Evolutionary conservation across 352 stramenopile genomes (phyloP), one percentile per base, ranked within the genome.

Genomic region (Globisporangium barbulae): DNA sequence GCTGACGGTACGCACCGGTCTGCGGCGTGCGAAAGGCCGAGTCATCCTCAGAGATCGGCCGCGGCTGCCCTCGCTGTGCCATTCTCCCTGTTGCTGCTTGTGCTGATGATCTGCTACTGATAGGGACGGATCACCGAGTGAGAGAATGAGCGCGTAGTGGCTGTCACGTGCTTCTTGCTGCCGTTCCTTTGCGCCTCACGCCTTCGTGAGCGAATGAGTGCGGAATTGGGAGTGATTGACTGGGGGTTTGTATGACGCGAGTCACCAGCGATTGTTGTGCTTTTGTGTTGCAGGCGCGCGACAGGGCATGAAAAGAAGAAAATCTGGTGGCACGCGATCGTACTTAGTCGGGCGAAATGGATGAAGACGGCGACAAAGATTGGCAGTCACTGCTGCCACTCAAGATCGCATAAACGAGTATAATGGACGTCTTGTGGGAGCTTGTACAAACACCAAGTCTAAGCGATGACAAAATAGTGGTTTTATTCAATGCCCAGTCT

Each of bases 21-120:
- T 63, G 44, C 45, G 64, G 53, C n/a, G 53, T 60, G 54, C 41
- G 37, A 52, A 72, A 71, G 35, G 35, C 35, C 48, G 50, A 61
- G 15, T 71, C 68, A 47, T 71, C 68, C 64, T 69, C 65, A 21
- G 54, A 44, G 37, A 70, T 74, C 37, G 54, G 19, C 3, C 50
- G 50, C 28, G 49, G 49, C 50, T 57, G 50, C 21, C 50, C 50
- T n/a, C 50, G 50, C 19, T 57, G 50, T 9, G 50, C 50, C 50
- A 57, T 57, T 17, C 10, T 57, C 8, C 5, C 44, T 50, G 13
- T 6, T 44, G 15, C 39, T 44, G 39, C 39, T 44, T 8, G 8
- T 44, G 4, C 3, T 31, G 22, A 12, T 25, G 22, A 28, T n/a
- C 7, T 54, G 21, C 48, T 39, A 13, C 17, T 30, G 9, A 39